phyloP scores from a whole-genome alignment of 495 filamentous ascomycete species.

The Hamigera avellanea region DNA sequence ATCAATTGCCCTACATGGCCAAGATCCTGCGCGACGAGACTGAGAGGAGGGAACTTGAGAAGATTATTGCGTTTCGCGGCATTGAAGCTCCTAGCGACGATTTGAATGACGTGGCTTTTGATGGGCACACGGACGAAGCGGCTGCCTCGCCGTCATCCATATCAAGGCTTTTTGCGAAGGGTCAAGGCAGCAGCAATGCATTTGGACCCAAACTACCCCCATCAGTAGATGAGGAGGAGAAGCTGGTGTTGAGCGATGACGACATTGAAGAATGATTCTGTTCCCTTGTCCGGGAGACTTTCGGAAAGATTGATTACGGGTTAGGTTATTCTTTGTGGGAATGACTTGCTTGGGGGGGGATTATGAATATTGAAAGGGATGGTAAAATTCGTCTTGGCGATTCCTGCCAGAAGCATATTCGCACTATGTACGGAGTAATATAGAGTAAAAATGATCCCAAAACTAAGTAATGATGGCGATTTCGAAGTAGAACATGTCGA shows the following conservation, averaged over 20 bases:
- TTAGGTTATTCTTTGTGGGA: no score
- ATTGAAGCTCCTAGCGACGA: conserved; percentile 34
- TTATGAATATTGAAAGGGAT: no score
- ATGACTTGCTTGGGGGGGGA: no score
- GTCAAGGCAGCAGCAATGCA: conserved; percentile 5
- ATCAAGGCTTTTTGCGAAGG: conserved; percentile 9
- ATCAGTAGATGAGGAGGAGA: conserved; percentile 37
- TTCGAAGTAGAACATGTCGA: no score
- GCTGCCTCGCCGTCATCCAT: conserved; percentile 10
- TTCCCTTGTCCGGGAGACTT: no score
- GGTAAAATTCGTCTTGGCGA: no score
- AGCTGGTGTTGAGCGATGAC: conserved; percentile 77
- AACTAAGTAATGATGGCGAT: no score
- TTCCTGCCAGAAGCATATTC: no score
- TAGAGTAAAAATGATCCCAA: no score
- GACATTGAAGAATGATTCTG: conserved; percentile 77
- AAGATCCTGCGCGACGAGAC: conserved; percentile 33
- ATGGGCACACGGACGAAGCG: conserved; percentile 2
- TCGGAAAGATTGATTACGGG: no score
- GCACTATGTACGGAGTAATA: no score
- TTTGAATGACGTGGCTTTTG: conserved; percentile 34
- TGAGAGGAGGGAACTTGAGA: conserved; percentile 44
- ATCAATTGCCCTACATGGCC: conserved; percentile 76
- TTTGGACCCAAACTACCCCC: conserved; percentile 9
- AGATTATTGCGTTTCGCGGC: conserved; percentile 55